Evolutionary conservation across 2,329 filamentous ascomycete genomes (phyloP), one percentile per base, ranked within the genome.

Genomic region (Simplicillium aogashimaense): DNA sequence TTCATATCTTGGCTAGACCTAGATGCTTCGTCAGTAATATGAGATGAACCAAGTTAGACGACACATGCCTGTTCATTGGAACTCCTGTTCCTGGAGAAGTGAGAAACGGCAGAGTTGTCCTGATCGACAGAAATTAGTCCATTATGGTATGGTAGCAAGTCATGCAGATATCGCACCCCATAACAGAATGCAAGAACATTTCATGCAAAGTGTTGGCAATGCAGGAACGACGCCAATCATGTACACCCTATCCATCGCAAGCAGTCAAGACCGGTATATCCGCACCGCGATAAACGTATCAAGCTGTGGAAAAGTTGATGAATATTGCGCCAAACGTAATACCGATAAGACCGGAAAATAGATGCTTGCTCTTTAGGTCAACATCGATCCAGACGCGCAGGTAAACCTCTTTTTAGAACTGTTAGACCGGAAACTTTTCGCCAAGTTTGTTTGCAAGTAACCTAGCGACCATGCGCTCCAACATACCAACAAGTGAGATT

Each of bases 1-100:
- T 47, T 43, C 2, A 53, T 44, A 30, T 53, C 51, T 32, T 52
- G 50, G 13, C 50, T 50, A 17, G 52, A 52, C 38, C 48, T 37
- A 3, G 9, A 25, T 5, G 9, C 20, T 25, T 25, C 9, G 20
- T 25, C 20, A 25, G 20, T 25, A 25, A 25, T 25, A 25, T 9
- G 20, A 25, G 20, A 25, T 25, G 9, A 25, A 5, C 5, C 20
- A 25, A 25, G 9, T n/a, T 9, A 25, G 20, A 25, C 6, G 9
- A 25, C 5, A 25, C 9, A 6, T 9, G 9, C 20, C 30, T 13
- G 30, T 32, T 32, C 12, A 32, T 6, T 5, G 13, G 30, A 12
- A 15, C 15, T n/a, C 30, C 30, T 6, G 12, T 32, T 15, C 15
- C 15, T 7, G 30, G 6, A 13, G 30, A 32, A 12, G 30, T 32